Percentiles rank a stretch among this genome's conserved stretches.
phyloP scores from a whole-genome alignment of 768 basidiomycete genomes.

The Royoungia palumana region DNA sequence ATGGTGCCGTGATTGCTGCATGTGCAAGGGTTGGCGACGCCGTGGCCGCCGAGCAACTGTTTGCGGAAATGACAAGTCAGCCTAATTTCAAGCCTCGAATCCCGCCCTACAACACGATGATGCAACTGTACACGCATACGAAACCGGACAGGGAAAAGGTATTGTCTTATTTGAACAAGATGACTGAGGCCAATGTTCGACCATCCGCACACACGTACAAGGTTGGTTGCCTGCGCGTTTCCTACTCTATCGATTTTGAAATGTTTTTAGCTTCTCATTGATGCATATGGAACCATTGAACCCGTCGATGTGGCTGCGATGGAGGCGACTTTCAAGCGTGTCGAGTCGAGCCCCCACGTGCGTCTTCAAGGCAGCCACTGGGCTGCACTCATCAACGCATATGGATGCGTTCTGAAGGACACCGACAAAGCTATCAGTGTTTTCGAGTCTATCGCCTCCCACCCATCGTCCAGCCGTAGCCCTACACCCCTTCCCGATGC shows the following conservation, averaged over 20 bases:
- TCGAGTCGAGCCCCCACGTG: conserved; percentile 36
- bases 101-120: conserved; percentile 98
- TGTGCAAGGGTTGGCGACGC: conserved; percentile 92
- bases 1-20: conserved; percentile 90
- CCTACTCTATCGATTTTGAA: background rate
- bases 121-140: conserved; percentile 92
- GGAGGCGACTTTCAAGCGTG: conserved; percentile 68
- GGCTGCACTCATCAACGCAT: conserved; percentile 85
- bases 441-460: conserved; percentile 70
- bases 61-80: conserved; percentile 75
- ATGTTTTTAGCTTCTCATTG: conserved; percentile 67
- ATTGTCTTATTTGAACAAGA: conserved; percentile 67
- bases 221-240: conserved; percentile 36
- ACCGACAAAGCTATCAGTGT: conserved; percentile 69
- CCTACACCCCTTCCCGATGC: conserved; percentile 60
- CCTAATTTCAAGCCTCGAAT: conserved; percentile 82
- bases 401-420: conserved; percentile 77
- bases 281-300: conserved; percentile 82
- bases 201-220: conserved; percentile 96
- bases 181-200: conserved; percentile 55
- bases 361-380: conserved; percentile 57
- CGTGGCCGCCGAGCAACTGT: conserved; percentile 74
- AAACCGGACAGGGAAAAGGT: conserved; percentile 80
- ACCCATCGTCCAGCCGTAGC: conserved; percentile 40
- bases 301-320: conserved; percentile 73